These are phyloP conservation scores for Zygosaccharomyces sapae DNA, from an alignment of 1,139 yeast species.

Conservation along the genomic window DNA sequence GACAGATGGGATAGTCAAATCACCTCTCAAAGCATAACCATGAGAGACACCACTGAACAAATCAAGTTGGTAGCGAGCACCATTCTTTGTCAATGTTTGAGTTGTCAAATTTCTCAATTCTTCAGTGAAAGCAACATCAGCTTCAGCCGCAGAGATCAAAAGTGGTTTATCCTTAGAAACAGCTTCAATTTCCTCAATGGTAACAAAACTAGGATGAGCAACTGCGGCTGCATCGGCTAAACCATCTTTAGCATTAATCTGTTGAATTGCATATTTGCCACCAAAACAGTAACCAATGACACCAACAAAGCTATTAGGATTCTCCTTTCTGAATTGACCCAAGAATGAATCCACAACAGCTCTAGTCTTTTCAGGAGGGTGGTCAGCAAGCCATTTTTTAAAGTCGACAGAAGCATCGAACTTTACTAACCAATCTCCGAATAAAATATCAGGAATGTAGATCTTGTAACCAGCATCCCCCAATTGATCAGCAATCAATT, in stretches of 20 bases:
- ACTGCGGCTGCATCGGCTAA: constrained; percentile 56
- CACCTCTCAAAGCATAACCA: constrained; percentile 79
- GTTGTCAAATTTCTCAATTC: constrained; percentile 63
- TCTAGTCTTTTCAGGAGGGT: constrained; percentile 45
- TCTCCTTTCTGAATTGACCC: constrained; percentile 41
- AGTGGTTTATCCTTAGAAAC: constrained; percentile 51
- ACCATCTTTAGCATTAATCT: constrained; percentile 45
- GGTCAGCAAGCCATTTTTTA: constrained; percentile 51
- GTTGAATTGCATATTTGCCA: constrained; percentile 60
- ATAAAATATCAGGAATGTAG: constrained; percentile 67
- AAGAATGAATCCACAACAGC: constrained; percentile 46
- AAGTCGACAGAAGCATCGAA: constrained; percentile 36
- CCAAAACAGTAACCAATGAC: constrained; percentile 84
- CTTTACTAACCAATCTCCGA: constrained; percentile 46
- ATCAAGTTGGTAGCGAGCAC: constrained; percentile 54
- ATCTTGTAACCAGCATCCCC: constrained; percentile 62
- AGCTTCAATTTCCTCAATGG: constrained; percentile 57
- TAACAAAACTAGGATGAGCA: constrained; percentile 77
- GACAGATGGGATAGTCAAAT: constrained; percentile 48
- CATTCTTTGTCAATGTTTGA: constrained; percentile 47
- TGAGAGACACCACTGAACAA: constrained; percentile 61
- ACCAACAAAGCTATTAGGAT: constrained; percentile 50
- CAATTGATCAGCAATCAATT: constrained; percentile 61
- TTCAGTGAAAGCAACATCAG: constrained; percentile 55
- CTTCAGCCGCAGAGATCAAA: constrained; percentile 67